Evolutionary conservation across 805 yeast species (phyloP).

Genomic region (Candida peoriensis): DNA sequence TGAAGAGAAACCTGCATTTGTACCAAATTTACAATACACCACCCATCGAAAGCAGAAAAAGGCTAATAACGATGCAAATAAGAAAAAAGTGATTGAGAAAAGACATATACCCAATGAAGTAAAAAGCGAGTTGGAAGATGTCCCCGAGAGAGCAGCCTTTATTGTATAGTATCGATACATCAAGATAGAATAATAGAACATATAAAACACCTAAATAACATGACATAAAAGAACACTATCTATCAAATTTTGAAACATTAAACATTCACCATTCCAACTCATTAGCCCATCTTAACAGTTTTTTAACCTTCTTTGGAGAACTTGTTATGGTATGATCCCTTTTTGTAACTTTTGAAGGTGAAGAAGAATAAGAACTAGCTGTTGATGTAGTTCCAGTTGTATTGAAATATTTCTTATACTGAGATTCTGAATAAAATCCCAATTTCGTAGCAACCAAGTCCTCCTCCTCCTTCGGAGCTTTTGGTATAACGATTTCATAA

Average conservation of each 20-base stretch:
- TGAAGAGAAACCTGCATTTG: constrained; percentile 14
- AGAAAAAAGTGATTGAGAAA: too few species aligned
- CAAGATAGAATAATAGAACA: too few species aligned
- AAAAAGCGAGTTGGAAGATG: neutral
- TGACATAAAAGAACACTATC: too few species aligned
- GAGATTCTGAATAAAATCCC: constrained; percentile 21
- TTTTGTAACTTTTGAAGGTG: constrained; percentile 12
- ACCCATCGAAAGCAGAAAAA: too few species aligned
- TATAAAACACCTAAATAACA: too few species aligned
- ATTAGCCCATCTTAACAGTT: constrained; percentile 19
- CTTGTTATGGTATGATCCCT: neutral
- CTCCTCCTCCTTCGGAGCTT: neutral
- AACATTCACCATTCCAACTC: constrained; percentile 19
- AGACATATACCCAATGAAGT: neutral
- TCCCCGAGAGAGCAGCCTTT: constrained; percentile 1
- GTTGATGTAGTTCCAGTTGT: too few species aligned
- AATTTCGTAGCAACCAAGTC: constrained; percentile 2
- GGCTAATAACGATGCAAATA: too few species aligned
- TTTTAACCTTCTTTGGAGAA: constrained; percentile 8
- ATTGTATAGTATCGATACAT: too few species aligned
- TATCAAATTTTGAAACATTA: too few species aligned
- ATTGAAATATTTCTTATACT: constrained; percentile 12
- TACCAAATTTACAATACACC: constrained; percentile 8
- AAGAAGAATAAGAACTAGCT: too few species aligned
- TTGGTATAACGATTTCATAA: neutral